Evolutionary conservation across 176 grass and related monocot genomes (phyloP).

Genomic region (Stipa capillata): DNA sequence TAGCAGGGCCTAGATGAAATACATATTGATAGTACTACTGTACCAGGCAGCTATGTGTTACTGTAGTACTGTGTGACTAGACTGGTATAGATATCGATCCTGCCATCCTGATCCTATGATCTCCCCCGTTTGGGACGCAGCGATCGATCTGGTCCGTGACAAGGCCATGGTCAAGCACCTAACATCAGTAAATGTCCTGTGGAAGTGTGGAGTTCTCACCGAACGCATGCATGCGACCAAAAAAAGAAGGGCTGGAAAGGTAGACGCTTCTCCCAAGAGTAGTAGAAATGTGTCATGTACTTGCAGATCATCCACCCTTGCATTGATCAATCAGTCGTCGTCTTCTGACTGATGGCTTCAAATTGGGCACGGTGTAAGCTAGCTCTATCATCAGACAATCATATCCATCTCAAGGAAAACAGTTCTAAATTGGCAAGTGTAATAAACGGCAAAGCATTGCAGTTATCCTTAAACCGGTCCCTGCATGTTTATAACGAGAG

Average conservation of each 20-base stretch:
- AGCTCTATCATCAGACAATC: no score
- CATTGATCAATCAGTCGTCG: no score
- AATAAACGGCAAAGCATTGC: no score
- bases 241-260: constrained; percentile 25
- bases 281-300: no score
- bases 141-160: background rate
- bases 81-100: background rate
- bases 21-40: background rate
- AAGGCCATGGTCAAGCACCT: constrained; percentile 1
- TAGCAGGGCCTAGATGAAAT: background rate
- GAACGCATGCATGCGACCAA: background rate
- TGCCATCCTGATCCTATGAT: no score
- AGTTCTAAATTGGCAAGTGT: no score
- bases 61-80: background rate
- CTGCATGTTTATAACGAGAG: no score
- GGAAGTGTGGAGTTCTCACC: background rate
- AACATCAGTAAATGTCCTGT: constrained; percentile 4
- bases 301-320: no score
- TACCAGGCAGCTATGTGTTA: background rate
- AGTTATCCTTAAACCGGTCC: no score
- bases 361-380: no score
- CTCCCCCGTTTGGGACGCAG: background rate
- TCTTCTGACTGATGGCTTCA: no score
- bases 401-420: no score
- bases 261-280: background rate